Evolutionary conservation across 1,139 yeast genomes (phyloP), one percentile per base, ranked within the genome.

Genomic region (Hanseniaspora sp.): DNA sequence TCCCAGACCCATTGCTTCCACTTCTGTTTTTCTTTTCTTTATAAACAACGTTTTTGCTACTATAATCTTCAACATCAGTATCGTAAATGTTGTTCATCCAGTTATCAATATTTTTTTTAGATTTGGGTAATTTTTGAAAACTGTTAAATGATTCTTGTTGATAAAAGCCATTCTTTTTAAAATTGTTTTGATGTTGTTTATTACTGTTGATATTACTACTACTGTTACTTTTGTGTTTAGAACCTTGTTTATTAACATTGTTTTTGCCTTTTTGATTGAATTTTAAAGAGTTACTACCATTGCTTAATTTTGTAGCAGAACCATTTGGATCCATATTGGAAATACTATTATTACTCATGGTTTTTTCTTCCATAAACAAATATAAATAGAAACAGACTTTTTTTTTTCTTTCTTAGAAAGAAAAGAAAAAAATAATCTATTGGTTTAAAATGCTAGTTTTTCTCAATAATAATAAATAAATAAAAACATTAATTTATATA

Each of bases 51-150:
- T 45, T 17, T 6, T 35, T n/a, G 33, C 8, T 13, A n/a, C 1
- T n/a, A 23, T 45, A 45, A 23, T 35, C 40, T n/a, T 45, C 48
- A 12, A 12, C 13, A n/a, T 39, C 47, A 28, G 23, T 39, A 17
- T 51, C 48, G 29, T 51, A 38, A 5, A 51, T 43, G 23, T 28
- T 46, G 18, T 51, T 34, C 12, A 51, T 29, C 45, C 47, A 44
- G 37, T 9, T 44, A 15, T 42, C 31, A 12, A 51, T 51, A 41
- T 65, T 59, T 44, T 65, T 67, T 44, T 66, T 57, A 40, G 68
- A 57, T 57, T 67, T 70, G 18, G 68, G 62, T 34, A 66, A 58
- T 17, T 65, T 61, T 28, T 45, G 30, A 28, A n/a, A 39, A 13
- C 15, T 45, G 37, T 41, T 42, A 18, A 51, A 47, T 23, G 45